Conservation (phyloP, 148 eudicot species). For the Nyssa sinensis region DNA sequence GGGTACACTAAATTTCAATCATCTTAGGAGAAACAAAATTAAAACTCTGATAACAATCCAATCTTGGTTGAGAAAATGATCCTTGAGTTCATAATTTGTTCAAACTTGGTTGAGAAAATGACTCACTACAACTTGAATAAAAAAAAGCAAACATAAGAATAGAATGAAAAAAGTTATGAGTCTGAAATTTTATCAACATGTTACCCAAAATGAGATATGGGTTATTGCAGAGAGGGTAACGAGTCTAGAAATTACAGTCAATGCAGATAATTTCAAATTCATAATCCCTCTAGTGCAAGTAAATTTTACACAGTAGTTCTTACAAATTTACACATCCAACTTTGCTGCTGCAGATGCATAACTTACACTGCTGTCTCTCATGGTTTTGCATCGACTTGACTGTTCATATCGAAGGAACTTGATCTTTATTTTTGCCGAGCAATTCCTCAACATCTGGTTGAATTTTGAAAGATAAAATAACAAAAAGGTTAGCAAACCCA, state of each 20-base stretch:
- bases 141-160: not conserved
- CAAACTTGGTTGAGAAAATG: no score
- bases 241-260: not conserved
- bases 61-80: no score
- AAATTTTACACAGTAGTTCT: not conserved
- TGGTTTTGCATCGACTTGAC: conserved; percentile 91
- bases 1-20: not conserved
- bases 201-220: not conserved
- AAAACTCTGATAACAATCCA: no score
- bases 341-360: conserved; percentile 95
- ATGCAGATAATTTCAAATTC: not conserved
- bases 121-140: no score
- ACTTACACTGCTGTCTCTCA: conserved; percentile 94
- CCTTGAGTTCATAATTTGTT: no score
- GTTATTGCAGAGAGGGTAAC: not conserved
- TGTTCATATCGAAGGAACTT: conserved; percentile 87
- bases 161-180: not conserved
- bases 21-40: no score
- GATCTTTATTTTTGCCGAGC: conserved; percentile 72
- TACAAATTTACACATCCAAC: conserved; percentile 37
- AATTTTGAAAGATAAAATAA: not conserved
- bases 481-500: not conserved
- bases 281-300: not conserved
- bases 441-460: conserved; percentile 73
- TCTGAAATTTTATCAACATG: not conserved